Percentiles rank a stretch among this genome's conserved stretches.
phyloP scores from a whole-genome alignment of 75 land plant species.

The Azolla pinnata region DNA sequence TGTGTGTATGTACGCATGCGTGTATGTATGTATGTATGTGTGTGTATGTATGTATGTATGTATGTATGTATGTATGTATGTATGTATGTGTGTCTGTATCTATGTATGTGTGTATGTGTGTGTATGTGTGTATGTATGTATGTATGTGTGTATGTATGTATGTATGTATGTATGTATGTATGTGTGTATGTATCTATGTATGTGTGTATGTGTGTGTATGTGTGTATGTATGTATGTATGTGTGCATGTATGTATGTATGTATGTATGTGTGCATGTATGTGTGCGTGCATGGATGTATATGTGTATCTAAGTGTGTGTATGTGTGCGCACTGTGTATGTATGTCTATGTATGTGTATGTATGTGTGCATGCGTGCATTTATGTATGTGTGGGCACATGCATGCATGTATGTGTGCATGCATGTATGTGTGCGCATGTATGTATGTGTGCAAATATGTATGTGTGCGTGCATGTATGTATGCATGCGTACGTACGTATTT shows the following conservation, averaged over 20 bases:
- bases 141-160: constrained; percentile 6
- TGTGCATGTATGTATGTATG: background rate
- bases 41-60: background rate
- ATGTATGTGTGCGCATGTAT: background rate
- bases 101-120: background rate
- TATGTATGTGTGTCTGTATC: background rate
- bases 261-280: constrained; percentile 4
- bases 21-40: background rate
- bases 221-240: background rate
- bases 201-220: background rate
- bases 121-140: constrained; percentile 1
- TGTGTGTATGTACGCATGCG: background rate
- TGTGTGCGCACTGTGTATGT: too few relatives aligned
- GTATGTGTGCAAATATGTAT: background rate
- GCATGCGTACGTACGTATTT: background rate
- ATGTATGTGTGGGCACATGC: too few relatives aligned
- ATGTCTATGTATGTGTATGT: too few relatives aligned
- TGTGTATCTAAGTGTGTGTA: too few relatives aligned
- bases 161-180: background rate
- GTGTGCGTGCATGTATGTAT: background rate
- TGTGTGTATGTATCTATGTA: background rate
- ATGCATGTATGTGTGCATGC: background rate
- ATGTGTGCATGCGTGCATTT: too few relatives aligned
- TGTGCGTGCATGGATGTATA: background rate
- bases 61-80: background rate